phyloP scores from a whole-genome alignment of 2,329 filamentous ascomycete species.

The Cercospora zeae-maydis region DNA sequence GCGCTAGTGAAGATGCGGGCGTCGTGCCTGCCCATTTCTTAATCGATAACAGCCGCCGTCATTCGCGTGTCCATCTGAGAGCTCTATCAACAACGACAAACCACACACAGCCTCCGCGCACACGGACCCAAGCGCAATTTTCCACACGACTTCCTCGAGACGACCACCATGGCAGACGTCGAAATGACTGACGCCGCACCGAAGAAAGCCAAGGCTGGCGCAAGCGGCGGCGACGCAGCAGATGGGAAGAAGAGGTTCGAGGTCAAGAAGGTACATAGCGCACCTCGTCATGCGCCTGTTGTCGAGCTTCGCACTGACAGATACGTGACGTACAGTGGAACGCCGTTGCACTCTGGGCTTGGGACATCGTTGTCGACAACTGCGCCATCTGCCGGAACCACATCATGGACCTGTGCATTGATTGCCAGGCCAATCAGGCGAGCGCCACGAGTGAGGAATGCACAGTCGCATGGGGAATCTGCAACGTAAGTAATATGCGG shows the following conservation, averaged over 20 bases:
- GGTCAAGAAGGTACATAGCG: slow-evolving; percentile 80
- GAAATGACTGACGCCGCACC: slow-evolving; percentile 83
- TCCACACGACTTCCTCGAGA: not conserved
- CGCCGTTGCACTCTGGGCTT: slow-evolving; percentile 95
- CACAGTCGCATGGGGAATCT: slow-evolving; percentile 98
- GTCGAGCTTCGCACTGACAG: not conserved
- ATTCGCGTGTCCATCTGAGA: not conserved
- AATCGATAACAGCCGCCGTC: slow-evolving; percentile 5
- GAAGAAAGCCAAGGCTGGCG: slow-evolving; percentile 54
- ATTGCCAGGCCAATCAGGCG: slow-evolving; percentile 97
- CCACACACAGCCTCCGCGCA: not conserved
- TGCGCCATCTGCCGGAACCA: slow-evolving; percentile 99
- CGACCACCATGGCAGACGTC: slow-evolving; percentile 77
- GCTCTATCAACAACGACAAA: not conserved
- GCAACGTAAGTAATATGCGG: slow-evolving; percentile 73
- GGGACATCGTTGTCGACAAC: slow-evolving; percentile 99
- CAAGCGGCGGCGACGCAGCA: slow-evolving; percentile 46
- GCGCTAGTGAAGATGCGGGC: not conserved
- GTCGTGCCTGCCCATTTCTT: not conserved
- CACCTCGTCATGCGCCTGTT: not conserved
- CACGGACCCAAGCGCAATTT: not conserved
- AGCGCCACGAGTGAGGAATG: slow-evolving; percentile 97
- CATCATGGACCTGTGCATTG: slow-evolving; percentile 99
- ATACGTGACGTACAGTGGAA: slow-evolving; percentile 72
- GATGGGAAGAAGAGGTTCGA: slow-evolving; percentile 94